Conservation (phyloP, 2,329 filamentous ascomycete species). For the Metarhizium anisopliae region DNA sequence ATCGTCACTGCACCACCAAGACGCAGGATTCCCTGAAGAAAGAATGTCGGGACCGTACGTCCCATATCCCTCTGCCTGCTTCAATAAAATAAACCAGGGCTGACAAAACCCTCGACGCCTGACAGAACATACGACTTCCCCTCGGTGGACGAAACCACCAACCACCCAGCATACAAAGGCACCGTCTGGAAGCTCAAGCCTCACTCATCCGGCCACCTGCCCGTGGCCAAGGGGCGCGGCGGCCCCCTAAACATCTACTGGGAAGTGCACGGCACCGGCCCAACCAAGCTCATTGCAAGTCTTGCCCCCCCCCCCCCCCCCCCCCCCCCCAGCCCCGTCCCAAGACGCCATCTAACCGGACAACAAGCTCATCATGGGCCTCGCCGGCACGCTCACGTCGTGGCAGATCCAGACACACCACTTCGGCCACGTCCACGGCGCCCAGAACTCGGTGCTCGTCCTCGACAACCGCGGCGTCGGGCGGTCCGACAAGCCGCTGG, state of each 20-base stretch:
- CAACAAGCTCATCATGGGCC: slow-evolving; percentile 67
- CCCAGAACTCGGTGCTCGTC: slow-evolving; percentile 64
- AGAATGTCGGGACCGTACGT: slow-evolving; percentile 1
- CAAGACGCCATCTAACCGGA: too few relatives aligned
- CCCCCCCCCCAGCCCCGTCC: too few relatives aligned
- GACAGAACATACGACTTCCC: slow-evolving; percentile 19
- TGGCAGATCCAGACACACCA: slow-evolving; percentile 81
- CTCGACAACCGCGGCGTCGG: slow-evolving; percentile 84
- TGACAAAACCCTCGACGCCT: background rate
- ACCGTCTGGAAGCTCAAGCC: slow-evolving; percentile 63
- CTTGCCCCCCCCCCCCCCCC: too few relatives aligned
- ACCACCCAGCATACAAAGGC: slow-evolving; percentile 58
- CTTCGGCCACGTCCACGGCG: slow-evolving; percentile 63
- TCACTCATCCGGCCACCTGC: slow-evolving; percentile 47
- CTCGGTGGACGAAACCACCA: slow-evolving; percentile 48
- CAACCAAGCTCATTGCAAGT: slow-evolving; percentile 64
- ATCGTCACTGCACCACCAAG: background rate
- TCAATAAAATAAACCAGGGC: background rate
- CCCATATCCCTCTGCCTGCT: background rate
- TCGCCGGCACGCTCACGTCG: slow-evolving; percentile 56
- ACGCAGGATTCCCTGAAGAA: background rate
- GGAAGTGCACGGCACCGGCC: slow-evolving; percentile 70
- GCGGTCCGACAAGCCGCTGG: slow-evolving; percentile 65
- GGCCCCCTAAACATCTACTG: slow-evolving; percentile 70
- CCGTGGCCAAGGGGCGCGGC: slow-evolving; percentile 61